A percentile compares a stretch with the other conserved stretches of the same genome.
Conservation (phyloP, 352 stramenopile genomes). For the Phytophthora constricta region DNA sequence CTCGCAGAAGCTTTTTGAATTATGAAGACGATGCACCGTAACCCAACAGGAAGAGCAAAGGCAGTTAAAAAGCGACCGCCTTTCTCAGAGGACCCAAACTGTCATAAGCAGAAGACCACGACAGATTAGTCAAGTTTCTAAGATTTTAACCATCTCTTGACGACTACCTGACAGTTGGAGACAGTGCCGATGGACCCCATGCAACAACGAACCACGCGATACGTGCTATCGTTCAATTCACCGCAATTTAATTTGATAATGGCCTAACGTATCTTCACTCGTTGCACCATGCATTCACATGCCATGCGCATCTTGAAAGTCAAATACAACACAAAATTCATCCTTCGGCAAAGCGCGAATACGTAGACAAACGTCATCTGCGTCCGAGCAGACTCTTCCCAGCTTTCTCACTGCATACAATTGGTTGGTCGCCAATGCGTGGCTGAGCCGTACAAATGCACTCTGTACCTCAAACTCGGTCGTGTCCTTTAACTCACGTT, state of each 20-base stretch:
- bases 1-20: conserved; percentile 20
- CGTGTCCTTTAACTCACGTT: conserved; percentile 17
- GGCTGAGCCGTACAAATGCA: conserved; percentile 27
- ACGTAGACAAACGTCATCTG: conserved; percentile 1
- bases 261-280: too few species aligned
- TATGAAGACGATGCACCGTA: conserved; percentile 16
- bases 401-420: conserved; percentile 27
- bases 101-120: neutral
- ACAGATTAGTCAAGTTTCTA: neutral
- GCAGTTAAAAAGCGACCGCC: neutral
- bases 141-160: neutral
- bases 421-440: conserved; percentile 24
- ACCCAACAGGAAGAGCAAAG: conserved; percentile 6
- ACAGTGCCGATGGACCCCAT: too few species aligned
- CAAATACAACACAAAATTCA: conserved; percentile 1
- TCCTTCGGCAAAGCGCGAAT: conserved; percentile 6
- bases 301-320: neutral
- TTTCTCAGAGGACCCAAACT: neutral
- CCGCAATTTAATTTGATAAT: too few species aligned
- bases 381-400: neutral
- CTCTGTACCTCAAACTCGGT: conserved; percentile 17
- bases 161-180: neutral
- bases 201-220: too few species aligned
- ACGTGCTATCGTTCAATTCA: too few species aligned
- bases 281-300: neutral